A percentile compares a stretch with the other conserved stretches of the same genome.
Conservation (phyloP, 306 rosid genomes). For the Begonia fuchsioides region DNA sequence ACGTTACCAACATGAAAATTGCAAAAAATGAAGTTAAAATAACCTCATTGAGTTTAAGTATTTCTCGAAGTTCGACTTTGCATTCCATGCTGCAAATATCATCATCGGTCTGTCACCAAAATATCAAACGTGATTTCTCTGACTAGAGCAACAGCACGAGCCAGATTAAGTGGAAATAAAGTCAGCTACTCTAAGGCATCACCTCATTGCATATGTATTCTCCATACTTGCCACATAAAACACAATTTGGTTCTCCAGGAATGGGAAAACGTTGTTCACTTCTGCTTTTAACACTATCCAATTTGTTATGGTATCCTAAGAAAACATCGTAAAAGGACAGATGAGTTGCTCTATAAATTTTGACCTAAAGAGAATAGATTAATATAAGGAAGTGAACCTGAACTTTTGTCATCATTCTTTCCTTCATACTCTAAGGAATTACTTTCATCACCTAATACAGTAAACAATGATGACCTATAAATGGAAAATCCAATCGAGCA, state of each 20-base stretch:
- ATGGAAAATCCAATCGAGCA: background rate
- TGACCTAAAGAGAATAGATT: no score
- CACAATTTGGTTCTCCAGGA: slow-evolving; percentile 72
- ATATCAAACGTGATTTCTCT: background rate
- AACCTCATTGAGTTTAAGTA: slow-evolving; percentile 34
- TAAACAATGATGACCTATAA: background rate
- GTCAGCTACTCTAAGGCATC: slow-evolving; percentile 7
- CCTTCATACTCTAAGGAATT: slow-evolving; percentile 31
- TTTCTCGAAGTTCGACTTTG: slow-evolving; percentile 53
- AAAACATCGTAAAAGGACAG: slow-evolving; percentile 4
- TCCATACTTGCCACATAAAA: slow-evolving; percentile 73
- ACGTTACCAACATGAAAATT: no score
- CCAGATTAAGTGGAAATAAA: no score
- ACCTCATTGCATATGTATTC: slow-evolving; percentile 83
- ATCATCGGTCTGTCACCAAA: slow-evolving; percentile 52
- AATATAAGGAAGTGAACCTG: slow-evolving; percentile 20
- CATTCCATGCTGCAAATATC: slow-evolving; percentile 91
- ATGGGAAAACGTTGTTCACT: slow-evolving; percentile 53
- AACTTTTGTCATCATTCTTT: slow-evolving; percentile 22
- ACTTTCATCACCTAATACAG: slow-evolving; percentile 48
- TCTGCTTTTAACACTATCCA: slow-evolving; percentile 38
- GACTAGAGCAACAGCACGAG: background rate
- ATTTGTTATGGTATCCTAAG: slow-evolving; percentile 21
- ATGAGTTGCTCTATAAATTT: background rate
- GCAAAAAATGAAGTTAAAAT: background rate